phyloP scores from a whole-genome alignment of 768 basidiomycete species.

The Porphyrellus cyaneotinctus region DNA sequence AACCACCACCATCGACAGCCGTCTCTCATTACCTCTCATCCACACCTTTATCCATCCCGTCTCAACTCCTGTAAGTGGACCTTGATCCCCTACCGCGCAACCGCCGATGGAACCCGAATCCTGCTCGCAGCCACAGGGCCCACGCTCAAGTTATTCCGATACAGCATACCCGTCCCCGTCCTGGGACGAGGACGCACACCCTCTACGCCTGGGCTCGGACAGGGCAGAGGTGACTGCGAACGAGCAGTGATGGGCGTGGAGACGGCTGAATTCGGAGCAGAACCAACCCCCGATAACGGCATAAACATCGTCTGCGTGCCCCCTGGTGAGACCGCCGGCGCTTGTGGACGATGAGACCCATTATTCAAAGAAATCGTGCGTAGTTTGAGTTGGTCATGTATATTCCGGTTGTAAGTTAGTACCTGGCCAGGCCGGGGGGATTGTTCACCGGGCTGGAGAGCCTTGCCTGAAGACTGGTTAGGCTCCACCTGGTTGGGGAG shows the following conservation, averaged over 20 bases:
- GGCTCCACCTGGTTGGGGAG: conserved; percentile 5
- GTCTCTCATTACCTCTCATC: neutral
- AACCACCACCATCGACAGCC: conserved; percentile 9
- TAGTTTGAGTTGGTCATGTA: conserved; percentile 32
- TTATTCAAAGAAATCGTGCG: conserved; percentile 16
- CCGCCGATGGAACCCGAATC: conserved; percentile 36
- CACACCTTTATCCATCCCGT: neutral
- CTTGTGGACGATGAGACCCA: conserved; percentile 4
- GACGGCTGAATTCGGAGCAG: conserved; percentile 8
- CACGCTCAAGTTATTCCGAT: conserved; percentile 37
- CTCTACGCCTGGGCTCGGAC: conserved; percentile 14
- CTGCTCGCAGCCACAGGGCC: conserved; percentile 27
- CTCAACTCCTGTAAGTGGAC: neutral
- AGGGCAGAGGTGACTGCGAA: conserved; percentile 21
- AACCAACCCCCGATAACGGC: conserved; percentile 1
- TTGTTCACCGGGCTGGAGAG: conserved; percentile 23
- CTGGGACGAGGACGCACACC: conserved; percentile 46
- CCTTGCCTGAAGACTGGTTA: conserved; percentile 10
- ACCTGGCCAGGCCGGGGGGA: conserved; percentile 24
- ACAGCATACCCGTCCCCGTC: conserved; percentile 69
- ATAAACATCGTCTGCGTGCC: conserved; percentile 21
- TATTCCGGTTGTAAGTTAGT: conserved; percentile 31
- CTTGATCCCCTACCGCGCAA: conserved; percentile 12
- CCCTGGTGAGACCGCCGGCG: conserved; percentile 15
- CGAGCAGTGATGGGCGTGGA: conserved; percentile 9